These are phyloP conservation scores for Dipsacomyces acuminosporus DNA, from an alignment of 371 early-diverging fungal species.

Conservation along the genomic window DNA sequence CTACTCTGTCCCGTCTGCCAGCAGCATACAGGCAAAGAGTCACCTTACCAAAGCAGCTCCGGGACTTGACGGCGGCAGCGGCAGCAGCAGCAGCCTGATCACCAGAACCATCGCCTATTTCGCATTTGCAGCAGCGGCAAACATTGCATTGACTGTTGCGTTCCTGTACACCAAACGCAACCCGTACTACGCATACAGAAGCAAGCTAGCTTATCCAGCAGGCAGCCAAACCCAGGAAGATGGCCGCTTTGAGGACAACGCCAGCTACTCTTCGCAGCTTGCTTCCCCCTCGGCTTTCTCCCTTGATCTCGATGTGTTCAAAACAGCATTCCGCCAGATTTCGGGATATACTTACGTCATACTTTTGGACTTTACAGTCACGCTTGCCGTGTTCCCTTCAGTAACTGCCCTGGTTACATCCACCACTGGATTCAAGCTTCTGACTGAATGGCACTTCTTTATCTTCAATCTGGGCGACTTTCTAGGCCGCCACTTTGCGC, in stretches of 20 bases:
- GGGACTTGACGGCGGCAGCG: background rate
- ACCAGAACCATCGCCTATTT: slow-evolving; percentile 40
- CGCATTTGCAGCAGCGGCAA: slow-evolving; percentile 26
- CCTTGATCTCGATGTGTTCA: slow-evolving; percentile 21
- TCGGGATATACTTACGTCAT: slow-evolving; percentile 54
- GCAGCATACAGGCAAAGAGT: no score
- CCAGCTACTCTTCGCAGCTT: slow-evolving; percentile 17
- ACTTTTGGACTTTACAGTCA: slow-evolving; percentile 59
- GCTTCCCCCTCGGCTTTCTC: background rate
- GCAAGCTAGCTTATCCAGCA: slow-evolving; percentile 20
- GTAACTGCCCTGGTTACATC: slow-evolving; percentile 68
- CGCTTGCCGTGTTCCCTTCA: slow-evolving; percentile 72
- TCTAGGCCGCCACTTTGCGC: slow-evolving; percentile 56
- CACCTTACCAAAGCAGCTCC: no score
- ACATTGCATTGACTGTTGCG: slow-evolving; percentile 21
- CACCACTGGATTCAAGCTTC: slow-evolving; percentile 45
- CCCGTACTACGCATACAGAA: slow-evolving; percentile 34
- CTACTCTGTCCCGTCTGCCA: slow-evolving; percentile 28
- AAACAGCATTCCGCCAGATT: slow-evolving; percentile 46
- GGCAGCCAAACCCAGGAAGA: background rate
- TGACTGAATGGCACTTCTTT: slow-evolving; percentile 72
- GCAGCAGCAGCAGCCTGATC: slow-evolving; percentile 15
- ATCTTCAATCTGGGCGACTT: slow-evolving; percentile 73
- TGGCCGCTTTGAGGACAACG: slow-evolving; percentile 1
- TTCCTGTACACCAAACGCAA: slow-evolving; percentile 24